phyloP scores from a whole-genome alignment of 805 yeast genomes.

The Myxozyma melibiosi region DNA sequence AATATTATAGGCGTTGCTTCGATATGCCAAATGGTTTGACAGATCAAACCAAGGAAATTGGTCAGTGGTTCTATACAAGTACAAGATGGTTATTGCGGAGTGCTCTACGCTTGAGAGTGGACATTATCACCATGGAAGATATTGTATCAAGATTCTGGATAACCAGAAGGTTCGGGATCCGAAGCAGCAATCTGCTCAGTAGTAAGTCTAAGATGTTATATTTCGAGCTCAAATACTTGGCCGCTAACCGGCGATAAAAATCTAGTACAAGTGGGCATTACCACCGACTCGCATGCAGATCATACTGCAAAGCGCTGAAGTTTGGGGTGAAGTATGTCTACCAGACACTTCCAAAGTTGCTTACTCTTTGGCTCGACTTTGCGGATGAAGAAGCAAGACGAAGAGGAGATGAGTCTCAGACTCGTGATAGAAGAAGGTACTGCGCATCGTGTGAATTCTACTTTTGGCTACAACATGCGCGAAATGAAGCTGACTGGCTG shows the following conservation, averaged over 20 bases:
- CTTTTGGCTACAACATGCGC: no score
- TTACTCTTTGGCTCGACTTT: conserved; percentile 89
- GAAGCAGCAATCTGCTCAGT: conserved; percentile 30
- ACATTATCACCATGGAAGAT: conserved; percentile 76
- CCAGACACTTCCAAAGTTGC: conserved; percentile 79
- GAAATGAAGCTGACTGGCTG: no score
- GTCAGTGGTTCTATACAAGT: conserved; percentile 69
- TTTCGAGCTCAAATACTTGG: no score
- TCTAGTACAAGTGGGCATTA: conserved; percentile 44
- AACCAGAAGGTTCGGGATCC: conserved; percentile 53
- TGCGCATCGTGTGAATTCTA: no score
- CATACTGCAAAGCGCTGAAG: conserved; percentile 61
- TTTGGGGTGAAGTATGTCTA: conserved; percentile 66
- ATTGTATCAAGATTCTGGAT: conserved; percentile 75
- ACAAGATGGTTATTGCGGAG: conserved; percentile 57
- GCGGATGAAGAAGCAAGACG: conserved; percentile 19
- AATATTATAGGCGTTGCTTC: conserved; percentile 57
- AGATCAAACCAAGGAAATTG: conserved; percentile 81
- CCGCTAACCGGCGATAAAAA: conserved; percentile 28
- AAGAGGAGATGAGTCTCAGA: neutral
- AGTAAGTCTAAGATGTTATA: neutral
- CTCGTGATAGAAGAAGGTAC: neutral
- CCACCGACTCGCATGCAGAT: conserved; percentile 57
- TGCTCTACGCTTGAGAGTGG: conserved; percentile 74
- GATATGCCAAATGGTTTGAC: conserved; percentile 88